Percentiles rank a stretch among this genome's conserved stretches.
Evolutionary conservation across 148 eudicot species (phyloP).

Genomic region (Diospyros lotus): DNA sequence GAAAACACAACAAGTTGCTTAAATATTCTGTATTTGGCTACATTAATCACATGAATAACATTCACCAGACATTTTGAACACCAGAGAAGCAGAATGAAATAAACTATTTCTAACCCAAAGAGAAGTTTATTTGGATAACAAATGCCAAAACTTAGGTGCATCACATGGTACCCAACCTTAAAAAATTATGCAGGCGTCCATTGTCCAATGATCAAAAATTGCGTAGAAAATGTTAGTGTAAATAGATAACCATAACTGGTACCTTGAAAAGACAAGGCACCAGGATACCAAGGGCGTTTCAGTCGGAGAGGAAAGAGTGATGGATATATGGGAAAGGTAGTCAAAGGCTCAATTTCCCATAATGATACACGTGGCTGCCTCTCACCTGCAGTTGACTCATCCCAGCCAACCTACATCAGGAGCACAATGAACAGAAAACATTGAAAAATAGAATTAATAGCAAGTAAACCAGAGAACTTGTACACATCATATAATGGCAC

Average conservation of each 20-base stretch:
- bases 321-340: constrained; percentile 98
- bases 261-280: constrained; percentile 80
- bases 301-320: constrained; percentile 90
- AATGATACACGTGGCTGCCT: constrained; percentile 95
- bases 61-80: not conserved
- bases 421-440: constrained; percentile 5
- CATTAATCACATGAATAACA: not conserved
- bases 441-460: not conserved
- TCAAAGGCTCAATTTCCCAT: constrained; percentile 98
- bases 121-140: not conserved
- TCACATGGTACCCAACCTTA: not conserved
- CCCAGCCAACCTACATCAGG: constrained; percentile 89
- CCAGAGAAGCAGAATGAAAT: not conserved
- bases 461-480: not conserved
- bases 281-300: constrained; percentile 96
- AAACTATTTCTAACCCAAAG: not conserved
- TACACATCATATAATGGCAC: not conserved
- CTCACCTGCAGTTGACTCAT: constrained; percentile 97
- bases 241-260: not conserved
- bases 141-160: not conserved
- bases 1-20: not conserved
- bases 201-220: not conserved
- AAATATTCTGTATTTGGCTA: not conserved
- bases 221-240: not conserved
- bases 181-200: not conserved